Base-by-base conservation (phyloP, 306 rosid genomes). In the Mucuna pruriens region DNA sequence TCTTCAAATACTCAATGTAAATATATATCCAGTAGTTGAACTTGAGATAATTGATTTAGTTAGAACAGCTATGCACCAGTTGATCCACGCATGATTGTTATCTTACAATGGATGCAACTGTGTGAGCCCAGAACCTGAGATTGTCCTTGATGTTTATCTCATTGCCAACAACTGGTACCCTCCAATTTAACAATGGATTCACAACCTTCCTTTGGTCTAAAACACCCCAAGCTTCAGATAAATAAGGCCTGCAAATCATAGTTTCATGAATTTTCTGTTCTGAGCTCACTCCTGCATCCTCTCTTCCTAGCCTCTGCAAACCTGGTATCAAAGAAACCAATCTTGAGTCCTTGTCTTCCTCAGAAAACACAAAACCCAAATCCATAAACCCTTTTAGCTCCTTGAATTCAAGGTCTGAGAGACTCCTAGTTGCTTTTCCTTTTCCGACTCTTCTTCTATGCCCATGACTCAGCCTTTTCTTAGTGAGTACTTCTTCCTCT, bases 301-400 rank as follows among this genome's bases (percentile, higher is more conserved):
- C 69, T 31, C 15, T 58, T 49, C 91, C 86, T 20, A 86, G 76
- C 64, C 90, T 86, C 16, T 91, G 98, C 73, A 90, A 71, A 12
- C 92, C 96, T 4, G 96, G 96, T 70, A 94, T 84, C 63, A 92
- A 86, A 1, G 97, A 87, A 61, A 80, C 97, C 83, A 94, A 81
- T 7, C 22, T 81, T 22, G 88, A 84, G 34, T 85, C 89, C 33
- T 55, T 88, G 72, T 90, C 97, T 63, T 91, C 93, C 71, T 90
- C 97, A 0, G 88, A 84, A 76, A 94, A 94, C 36, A 82, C 93
- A 69, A 85, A 94, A 7, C 97, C 97, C 77, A 94, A 78, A 90
- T 94, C 97, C 92, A 92, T 92, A 75, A 94, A 91, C 57, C 97
- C 97, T 74, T 94, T 94, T 3, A 92, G 87, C 82, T 94, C 98